These are phyloP conservation scores for Penicillium nucicola DNA, from an alignment of 495 filamentous ascomycete genomes.

Conservation along the genomic window DNA sequence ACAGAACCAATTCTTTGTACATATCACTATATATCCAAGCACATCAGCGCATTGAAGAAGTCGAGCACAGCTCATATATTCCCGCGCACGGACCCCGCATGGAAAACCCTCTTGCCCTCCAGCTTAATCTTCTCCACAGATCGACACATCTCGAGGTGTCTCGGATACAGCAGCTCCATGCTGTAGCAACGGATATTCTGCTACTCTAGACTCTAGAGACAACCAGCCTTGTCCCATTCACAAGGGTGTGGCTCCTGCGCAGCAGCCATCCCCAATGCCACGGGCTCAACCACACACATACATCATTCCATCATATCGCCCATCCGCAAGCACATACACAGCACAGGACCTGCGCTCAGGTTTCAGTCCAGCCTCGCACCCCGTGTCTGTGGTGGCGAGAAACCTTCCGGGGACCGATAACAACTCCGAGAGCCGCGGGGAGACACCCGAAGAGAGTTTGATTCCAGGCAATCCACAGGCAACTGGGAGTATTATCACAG, in stretches of 20 bases:
- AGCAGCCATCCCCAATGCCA: constrained; percentile 1
- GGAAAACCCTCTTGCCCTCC: constrained; percentile 1
- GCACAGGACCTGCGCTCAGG: not conserved
- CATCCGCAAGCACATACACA: not conserved
- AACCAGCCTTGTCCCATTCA: not conserved
- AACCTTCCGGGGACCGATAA: not conserved
- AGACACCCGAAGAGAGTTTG: not conserved
- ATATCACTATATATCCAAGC: too few relatives aligned
- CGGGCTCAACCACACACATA: constrained; percentile 3
- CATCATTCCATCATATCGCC: constrained; percentile 1
- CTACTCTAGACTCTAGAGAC: too few relatives aligned
- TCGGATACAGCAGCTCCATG: too few relatives aligned
- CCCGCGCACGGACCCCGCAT: not conserved
- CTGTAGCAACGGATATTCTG: too few relatives aligned
- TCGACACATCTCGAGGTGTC: constrained; percentile 4
- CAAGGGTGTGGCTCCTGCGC: not conserved
- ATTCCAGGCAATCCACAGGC: not conserved
- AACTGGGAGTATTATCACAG: not conserved
- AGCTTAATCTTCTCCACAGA: constrained; percentile 5
- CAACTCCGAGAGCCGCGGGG: constrained; percentile 4
- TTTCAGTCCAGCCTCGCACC: not conserved
- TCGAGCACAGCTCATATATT: too few relatives aligned
- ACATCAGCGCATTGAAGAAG: not conserved
- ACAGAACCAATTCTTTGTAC: too few relatives aligned
- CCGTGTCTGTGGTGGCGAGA: constrained; percentile 1